These are phyloP conservation scores for Copromyces sp. DNA, from an alignment of 495 filamentous ascomycete genomes.

Conservation along the genomic window DNA sequence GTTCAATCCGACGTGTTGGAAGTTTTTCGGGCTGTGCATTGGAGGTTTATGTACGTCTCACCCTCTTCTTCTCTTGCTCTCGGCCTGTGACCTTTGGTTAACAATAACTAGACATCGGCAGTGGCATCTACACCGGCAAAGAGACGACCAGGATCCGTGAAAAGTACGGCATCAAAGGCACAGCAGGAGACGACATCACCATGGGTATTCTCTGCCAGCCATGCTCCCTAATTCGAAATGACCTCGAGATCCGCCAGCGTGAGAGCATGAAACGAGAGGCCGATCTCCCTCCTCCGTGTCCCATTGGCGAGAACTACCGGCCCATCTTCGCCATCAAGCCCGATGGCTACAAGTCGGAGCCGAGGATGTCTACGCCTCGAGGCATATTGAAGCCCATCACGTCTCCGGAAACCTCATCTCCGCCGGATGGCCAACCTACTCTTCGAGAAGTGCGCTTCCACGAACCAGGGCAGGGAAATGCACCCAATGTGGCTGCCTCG, in stretches of 20 bases:
- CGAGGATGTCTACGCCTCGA: conserved; percentile 3
- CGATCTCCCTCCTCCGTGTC: conserved; percentile 8
- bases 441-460: conserved; percentile 3
- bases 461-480: background rate
- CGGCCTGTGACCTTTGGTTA: background rate
- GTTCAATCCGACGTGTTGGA: conserved; percentile 14
- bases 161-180: conserved; percentile 16
- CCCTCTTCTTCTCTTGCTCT: background rate
- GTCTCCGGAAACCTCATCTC: background rate
- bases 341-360: conserved; percentile 11
- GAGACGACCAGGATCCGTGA: conserved; percentile 13
- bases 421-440: background rate
- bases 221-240: conserved; percentile 19
- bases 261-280: conserved; percentile 4
- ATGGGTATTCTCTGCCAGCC: conserved; percentile 20
- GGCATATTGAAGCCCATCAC: background rate
- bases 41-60: conserved; percentile 7
- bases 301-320: conserved; percentile 14
- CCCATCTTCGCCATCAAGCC: conserved; percentile 11
- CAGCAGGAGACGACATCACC: conserved; percentile 10
- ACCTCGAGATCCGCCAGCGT: conserved; percentile 15
- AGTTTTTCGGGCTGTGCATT: conserved; percentile 10
- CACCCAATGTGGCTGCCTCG: conserved; percentile 1
- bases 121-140: conserved; percentile 16
- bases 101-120: conserved; percentile 12